Percentiles rank a stretch among this genome's conserved stretches.
phyloP scores from a whole-genome alignment of 2,329 filamentous ascomycete species.

The Botrytis cinerea region DNA sequence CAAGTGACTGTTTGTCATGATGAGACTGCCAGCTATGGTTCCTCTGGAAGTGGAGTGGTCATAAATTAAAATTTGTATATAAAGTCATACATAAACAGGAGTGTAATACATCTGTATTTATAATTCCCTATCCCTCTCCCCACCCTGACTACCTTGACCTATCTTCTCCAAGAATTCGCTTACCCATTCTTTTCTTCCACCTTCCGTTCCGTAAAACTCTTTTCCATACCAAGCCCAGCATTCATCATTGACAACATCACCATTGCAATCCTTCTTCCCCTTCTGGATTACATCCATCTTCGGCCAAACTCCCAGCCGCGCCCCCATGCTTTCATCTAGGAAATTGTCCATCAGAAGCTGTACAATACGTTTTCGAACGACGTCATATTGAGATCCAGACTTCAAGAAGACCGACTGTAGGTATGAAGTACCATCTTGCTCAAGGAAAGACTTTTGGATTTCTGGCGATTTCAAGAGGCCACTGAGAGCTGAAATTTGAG shows the following conservation, averaged over 20 bases:
- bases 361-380: conserved; percentile 55
- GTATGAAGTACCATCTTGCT: conserved; percentile 54
- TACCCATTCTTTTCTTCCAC: conserved; percentile 32
- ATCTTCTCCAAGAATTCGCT: conserved; percentile 36
- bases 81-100: background rate
- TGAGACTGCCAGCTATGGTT: background rate
- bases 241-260: conserved; percentile 48
- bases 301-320: conserved; percentile 59
- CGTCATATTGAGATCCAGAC: conserved; percentile 51
- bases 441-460: conserved; percentile 59
- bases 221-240: conserved; percentile 60
- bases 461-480: conserved; percentile 56
- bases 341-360: conserved; percentile 65
- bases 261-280: conserved; percentile 42
- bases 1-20: background rate
- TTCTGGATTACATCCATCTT: conserved; percentile 31
- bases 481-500: conserved; percentile 52
- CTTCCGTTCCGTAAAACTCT: conserved; percentile 29
- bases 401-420: conserved; percentile 55
- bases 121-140: conserved; percentile 30
- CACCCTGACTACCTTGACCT: conserved; percentile 27
- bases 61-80: background rate
- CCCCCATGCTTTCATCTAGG: conserved; percentile 65
- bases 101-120: conserved; percentile 12
- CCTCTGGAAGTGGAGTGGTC: background rate